Base-by-base conservation (phyloP, 352 stramenopile species). In the Thraustochytrium sp. region DNA sequence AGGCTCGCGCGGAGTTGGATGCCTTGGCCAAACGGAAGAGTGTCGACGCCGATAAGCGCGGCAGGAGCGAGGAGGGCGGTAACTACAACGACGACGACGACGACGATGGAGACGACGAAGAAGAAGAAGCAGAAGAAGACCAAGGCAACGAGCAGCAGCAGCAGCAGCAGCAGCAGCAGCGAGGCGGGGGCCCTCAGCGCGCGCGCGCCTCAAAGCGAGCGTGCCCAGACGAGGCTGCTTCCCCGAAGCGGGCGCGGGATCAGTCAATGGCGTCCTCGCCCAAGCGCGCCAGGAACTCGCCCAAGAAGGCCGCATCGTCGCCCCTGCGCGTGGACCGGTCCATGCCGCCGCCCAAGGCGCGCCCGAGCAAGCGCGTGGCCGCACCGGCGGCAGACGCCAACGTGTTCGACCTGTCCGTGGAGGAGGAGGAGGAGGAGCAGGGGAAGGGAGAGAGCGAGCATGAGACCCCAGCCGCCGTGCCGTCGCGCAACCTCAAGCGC, bases 41-140 rank as follows among this genome's bases (percentile, higher is more conserved):
- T 48, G 54, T 34, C 68, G 36, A 48, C 9, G 68, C 40, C 3
- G 54, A 34, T 5, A 2, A 38, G 26, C 4, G 2, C 21, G 23
- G 62, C 16, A 16, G 53, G n/a, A 36, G 8, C 26, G 62, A 86
- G 3, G 48, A 86, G 65, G 29, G 76, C 84, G 2, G 73, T 77
- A 77, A 59, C n/a, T 73, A 87, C 49, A 49, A 38, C n/a, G 85
- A 88, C 40, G 90, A 92, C 53, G 89, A 90, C 0, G 40, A 87
- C 3, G 87, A 48, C 21, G 85, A 85, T 44, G 72, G 29, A 1
- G 40, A 77, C 8, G 40, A 11, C 1, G 4, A 37, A 53, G 37
- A n/a, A 82, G 37, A 51, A 11, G 63, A 13, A 55, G 42, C 9
- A 29, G 63, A 26, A 51, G 37, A 72, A 23, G 59, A 38, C 21